phyloP scores from a whole-genome alignment of 1,139 yeast genomes.

The Blastobotrys aristatus region DNA sequence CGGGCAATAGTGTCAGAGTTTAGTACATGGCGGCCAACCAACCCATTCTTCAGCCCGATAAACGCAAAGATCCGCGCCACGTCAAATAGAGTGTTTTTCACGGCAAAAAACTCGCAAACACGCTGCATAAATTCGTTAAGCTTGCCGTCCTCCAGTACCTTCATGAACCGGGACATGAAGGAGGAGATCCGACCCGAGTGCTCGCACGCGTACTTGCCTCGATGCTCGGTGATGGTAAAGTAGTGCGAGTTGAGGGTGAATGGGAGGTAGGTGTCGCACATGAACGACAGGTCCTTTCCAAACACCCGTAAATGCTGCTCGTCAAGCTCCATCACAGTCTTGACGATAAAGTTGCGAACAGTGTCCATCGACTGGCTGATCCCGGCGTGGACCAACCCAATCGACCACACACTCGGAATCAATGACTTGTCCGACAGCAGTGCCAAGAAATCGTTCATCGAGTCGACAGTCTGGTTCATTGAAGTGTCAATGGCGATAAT shows the following conservation, averaged over 20 bases:
- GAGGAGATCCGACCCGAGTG: constrained; percentile 50
- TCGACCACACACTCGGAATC: constrained; percentile 65
- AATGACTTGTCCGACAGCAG: constrained; percentile 50
- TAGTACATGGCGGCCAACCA: constrained; percentile 35
- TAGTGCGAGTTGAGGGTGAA: constrained; percentile 62
- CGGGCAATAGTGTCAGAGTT: constrained; percentile 28
- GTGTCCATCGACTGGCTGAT: constrained; percentile 75
- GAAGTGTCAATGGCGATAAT: constrained; percentile 83
- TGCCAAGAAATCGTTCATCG: constrained; percentile 55
- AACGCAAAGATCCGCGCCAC: constrained; percentile 64
- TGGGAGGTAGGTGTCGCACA: constrained; percentile 54
- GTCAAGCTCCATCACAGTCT: constrained; percentile 52
- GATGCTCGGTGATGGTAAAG: constrained; percentile 38
- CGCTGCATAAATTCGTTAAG: constrained; percentile 32
- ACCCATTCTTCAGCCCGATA: constrained; percentile 53
- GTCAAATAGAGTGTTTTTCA: constrained; percentile 53
- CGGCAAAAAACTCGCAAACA: constrained; percentile 45
- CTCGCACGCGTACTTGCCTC: constrained; percentile 42
- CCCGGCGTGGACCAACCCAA: constrained; percentile 69
- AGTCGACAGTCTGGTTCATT: constrained; percentile 80
- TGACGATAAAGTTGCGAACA: constrained; percentile 61
- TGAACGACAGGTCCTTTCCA: constrained; percentile 41
- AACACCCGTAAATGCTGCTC: constrained; percentile 44
- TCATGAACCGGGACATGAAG: constrained; percentile 47
- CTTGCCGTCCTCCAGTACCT: constrained; percentile 35